Conservation (phyloP, 129 eudicot species). For the Flaveria ramosissima region DNA sequence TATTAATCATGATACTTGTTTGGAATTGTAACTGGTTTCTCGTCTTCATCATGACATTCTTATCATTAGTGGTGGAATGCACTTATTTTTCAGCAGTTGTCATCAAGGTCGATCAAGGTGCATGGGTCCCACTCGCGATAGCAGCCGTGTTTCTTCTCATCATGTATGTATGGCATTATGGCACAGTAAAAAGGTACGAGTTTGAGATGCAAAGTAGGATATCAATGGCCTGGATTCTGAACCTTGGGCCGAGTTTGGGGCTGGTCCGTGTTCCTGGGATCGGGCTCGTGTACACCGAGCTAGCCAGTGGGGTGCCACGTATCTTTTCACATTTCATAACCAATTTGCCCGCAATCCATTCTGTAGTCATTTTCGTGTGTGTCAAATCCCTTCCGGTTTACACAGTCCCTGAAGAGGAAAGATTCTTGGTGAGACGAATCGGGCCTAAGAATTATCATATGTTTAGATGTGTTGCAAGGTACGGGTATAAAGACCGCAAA, state of each 20-base stretch:
- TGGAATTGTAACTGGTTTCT: slow-evolving; percentile 86
- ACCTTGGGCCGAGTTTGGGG: slow-evolving; percentile 84
- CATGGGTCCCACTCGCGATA: slow-evolving; percentile 87
- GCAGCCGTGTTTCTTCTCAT: slow-evolving; percentile 75
- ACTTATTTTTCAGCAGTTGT: slow-evolving; percentile 77
- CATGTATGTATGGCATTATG: slow-evolving; percentile 91
- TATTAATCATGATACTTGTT: slow-evolving; percentile 62
- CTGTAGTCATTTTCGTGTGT: slow-evolving; percentile 77
- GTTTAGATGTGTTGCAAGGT: slow-evolving; percentile 87
- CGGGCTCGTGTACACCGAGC: slow-evolving; percentile 89
- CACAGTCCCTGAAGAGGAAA: slow-evolving; percentile 81
- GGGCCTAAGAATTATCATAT: slow-evolving; percentile 83
- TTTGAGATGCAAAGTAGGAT: slow-evolving; percentile 81
- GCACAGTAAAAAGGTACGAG: slow-evolving; percentile 75
- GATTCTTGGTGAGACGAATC: slow-evolving; percentile 72
- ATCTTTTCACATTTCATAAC: slow-evolving; percentile 91
- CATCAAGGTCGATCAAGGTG: slow-evolving; percentile 74
- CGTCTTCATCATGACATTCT: slow-evolving; percentile 54
- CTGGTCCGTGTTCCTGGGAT: slow-evolving; percentile 88
- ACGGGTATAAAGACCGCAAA: slow-evolving; percentile 83
- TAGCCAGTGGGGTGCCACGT: slow-evolving; percentile 83
- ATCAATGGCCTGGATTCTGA: slow-evolving; percentile 83
- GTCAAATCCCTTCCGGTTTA: slow-evolving; percentile 88
- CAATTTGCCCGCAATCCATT: slow-evolving; percentile 83
- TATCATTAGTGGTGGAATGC: slow-evolving; percentile 63